Conservation (phyloP, 805 yeast species). For the Saturnispora dispora region DNA sequence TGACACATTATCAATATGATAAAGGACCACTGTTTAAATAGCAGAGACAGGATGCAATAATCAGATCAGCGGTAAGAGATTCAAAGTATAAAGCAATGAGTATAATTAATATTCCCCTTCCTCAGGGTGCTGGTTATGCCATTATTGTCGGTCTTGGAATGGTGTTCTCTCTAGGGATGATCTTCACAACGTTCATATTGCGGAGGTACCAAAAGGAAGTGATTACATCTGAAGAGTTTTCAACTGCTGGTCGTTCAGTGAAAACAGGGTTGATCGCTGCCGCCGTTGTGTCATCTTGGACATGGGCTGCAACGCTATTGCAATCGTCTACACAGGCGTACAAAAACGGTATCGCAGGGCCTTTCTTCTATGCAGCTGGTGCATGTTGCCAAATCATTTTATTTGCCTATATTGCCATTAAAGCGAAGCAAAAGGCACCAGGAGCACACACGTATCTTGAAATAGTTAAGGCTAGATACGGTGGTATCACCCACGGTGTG, state of each 20-base stretch:
- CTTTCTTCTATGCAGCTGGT: constrained; percentile 78
- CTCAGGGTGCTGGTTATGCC: constrained; percentile 82
- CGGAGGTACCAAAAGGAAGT: constrained; percentile 76
- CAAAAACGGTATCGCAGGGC: constrained; percentile 68
- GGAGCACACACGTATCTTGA: constrained; percentile 88
- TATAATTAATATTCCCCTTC: constrained; percentile 17
- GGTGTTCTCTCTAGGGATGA: constrained; percentile 64
- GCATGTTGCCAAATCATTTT: constrained; percentile 83
- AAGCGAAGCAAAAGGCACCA: constrained; percentile 83
- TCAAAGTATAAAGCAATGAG: neutral
- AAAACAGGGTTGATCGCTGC: constrained; percentile 78
- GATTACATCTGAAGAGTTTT: constrained; percentile 87
- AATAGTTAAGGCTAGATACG: constrained; percentile 73
- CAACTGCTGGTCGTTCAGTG: constrained; percentile 87
- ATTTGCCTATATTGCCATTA: constrained; percentile 81
- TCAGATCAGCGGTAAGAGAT: neutral
- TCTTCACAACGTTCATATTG: constrained; percentile 58
- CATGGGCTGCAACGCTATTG: constrained; percentile 78
- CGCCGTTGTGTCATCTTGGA: constrained; percentile 92
- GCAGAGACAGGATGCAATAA: neutral
- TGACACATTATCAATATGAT: neutral
- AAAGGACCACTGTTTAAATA: neutral
- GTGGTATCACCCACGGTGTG: constrained; percentile 59
- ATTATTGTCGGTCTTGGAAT: constrained; percentile 84
- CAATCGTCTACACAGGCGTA: constrained; percentile 75